These are phyloP conservation scores for Psilocybe azurescens DNA, from an alignment of 768 basidiomycete species.

Conservation along the genomic window DNA sequence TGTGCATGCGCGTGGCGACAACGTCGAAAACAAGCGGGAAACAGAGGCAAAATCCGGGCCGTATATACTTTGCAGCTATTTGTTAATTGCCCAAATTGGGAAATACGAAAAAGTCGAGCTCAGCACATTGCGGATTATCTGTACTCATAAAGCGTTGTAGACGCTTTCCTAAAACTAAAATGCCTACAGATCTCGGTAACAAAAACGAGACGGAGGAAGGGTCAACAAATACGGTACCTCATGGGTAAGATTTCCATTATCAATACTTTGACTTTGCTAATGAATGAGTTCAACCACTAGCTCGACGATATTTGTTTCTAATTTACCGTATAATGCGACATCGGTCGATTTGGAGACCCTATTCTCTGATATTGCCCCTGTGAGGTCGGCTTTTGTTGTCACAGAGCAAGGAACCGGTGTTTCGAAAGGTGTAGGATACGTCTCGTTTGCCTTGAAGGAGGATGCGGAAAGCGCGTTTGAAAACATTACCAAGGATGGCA, in stretches of 20 bases:
- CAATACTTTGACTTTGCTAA: not conserved
- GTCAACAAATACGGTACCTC: not conserved
- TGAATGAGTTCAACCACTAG: constrained; percentile 37
- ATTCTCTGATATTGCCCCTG: constrained; percentile 95
- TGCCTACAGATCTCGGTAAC: not conserved
- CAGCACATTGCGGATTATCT: not conserved
- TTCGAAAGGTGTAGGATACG: constrained; percentile 97
- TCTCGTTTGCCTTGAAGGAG: constrained; percentile 87
- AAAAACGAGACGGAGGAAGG: not conserved
- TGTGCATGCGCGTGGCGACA: no score
- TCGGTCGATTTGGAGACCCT: constrained; percentile 90
- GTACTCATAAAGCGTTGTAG: no score
- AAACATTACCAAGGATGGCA: constrained; percentile 65
- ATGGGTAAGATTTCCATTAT: not conserved
- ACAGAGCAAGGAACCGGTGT: constrained; percentile 72
- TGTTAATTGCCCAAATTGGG: not conserved
- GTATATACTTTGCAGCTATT: not conserved
- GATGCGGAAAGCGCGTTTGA: constrained; percentile 83
- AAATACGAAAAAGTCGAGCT: not conserved
- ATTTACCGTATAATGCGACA: constrained; percentile 89
- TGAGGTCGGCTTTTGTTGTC: constrained; percentile 93
- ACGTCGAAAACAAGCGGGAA: not conserved
- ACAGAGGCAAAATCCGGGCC: not conserved
- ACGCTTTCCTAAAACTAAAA: not conserved
- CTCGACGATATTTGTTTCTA: constrained; percentile 91